Evolutionary conservation across 345 rosid genomes (phyloP).

Genomic region (Brassica rapa): DNA sequence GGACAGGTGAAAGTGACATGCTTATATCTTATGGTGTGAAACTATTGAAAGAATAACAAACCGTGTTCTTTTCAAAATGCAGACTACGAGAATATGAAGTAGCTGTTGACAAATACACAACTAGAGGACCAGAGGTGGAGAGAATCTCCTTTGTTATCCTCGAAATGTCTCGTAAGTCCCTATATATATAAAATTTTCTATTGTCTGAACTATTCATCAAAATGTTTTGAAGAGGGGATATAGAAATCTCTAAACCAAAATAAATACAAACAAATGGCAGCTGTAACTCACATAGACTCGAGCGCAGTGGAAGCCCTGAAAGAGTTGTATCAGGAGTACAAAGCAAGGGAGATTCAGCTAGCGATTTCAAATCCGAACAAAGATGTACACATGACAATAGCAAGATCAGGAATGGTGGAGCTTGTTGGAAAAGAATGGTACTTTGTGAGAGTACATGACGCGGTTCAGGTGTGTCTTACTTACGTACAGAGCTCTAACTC

Average conservation of each 20-base stretch:
- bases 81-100: slow-evolving; percentile 90
- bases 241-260: background rate
- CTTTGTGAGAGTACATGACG: slow-evolving; percentile 93
- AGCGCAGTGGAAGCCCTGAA: slow-evolving; percentile 94
- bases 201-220: background rate
- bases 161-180: slow-evolving; percentile 89
- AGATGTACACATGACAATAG: slow-evolving; percentile 72
- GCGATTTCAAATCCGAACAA: slow-evolving; percentile 89
- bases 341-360: slow-evolving; percentile 78
- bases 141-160: slow-evolving; percentile 79
- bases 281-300: slow-evolving; percentile 85
- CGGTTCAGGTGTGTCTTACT: slow-evolving; percentile 92
- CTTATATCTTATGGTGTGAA: slow-evolving; percentile 15
- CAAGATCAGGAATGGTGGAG: slow-evolving; percentile 75
- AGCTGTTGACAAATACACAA: slow-evolving; percentile 67
- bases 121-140: slow-evolving; percentile 84
- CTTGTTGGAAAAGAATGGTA: slow-evolving; percentile 90
- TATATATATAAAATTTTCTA: background rate
- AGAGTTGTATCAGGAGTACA: slow-evolving; percentile 87
- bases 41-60: slow-evolving; percentile 22
- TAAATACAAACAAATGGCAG: slow-evolving; percentile 41
- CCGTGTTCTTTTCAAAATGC: slow-evolving; percentile 20
- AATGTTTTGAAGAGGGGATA: background rate
- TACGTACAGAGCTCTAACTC: slow-evolving; percentile 57
- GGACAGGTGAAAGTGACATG: slow-evolving; percentile 61